Conservation (phyloP, 257 asterid genomes). For the Paraleonurus japonicus region DNA sequence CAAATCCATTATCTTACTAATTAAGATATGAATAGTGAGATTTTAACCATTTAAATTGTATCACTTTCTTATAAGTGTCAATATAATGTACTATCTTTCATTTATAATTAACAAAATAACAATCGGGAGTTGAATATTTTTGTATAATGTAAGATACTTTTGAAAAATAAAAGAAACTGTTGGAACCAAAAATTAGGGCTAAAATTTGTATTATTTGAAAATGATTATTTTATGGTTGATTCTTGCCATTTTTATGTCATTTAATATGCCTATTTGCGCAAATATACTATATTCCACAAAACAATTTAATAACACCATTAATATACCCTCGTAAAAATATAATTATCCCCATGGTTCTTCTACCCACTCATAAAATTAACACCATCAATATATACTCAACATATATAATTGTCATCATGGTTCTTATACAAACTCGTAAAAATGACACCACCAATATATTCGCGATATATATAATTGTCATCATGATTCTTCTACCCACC, state of each 20-base stretch:
- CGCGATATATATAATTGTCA: neutral
- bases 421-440: neutral
- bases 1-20: no score
- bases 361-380: neutral
- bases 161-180: neutral
- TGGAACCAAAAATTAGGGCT: neutral
- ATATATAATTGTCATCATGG: neutral
- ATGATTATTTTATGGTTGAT: neutral
- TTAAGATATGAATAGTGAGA: no score
- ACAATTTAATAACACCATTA: no score
- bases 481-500: neutral
- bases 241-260: neutral
- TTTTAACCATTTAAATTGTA: no score
- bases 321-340: no score
- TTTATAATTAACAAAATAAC: neutral
- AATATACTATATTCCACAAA: neutral
- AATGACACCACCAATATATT: neutral
- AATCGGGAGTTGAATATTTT: neutral
- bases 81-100: neutral
- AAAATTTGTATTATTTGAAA: neutral
- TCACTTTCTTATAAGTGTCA: no score
- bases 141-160: neutral
- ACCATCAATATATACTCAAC: neutral
- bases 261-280: neutral
- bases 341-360: no score